Evolutionary conservation across 768 basidiomycete genomes (phyloP).

Genomic region (Suillus bovinus): DNA sequence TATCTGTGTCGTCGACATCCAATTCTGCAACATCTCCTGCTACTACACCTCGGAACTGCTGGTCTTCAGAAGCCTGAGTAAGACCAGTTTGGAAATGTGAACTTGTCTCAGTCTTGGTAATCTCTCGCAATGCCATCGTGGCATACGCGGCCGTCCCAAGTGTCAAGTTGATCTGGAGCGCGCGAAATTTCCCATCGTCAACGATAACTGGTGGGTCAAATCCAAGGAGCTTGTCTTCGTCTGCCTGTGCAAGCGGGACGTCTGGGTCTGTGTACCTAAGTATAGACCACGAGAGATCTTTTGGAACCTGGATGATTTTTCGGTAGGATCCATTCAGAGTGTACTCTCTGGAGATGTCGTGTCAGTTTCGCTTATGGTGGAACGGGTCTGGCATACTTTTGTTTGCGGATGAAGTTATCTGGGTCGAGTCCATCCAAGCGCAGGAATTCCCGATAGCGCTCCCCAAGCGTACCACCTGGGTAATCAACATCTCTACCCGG

Average conservation of each 20-base stretch:
- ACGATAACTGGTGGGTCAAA: slow-evolving; percentile 69
- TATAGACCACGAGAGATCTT: slow-evolving; percentile 77
- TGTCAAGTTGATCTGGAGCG: slow-evolving; percentile 82
- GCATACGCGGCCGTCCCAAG: slow-evolving; percentile 94
- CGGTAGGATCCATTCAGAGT: slow-evolving; percentile 92
- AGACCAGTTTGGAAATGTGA: slow-evolving; percentile 85
- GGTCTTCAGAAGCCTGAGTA: slow-evolving; percentile 79
- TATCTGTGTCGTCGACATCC: slow-evolving; percentile 20
- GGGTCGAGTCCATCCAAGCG: slow-evolving; percentile 87
- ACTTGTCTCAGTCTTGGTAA: slow-evolving; percentile 95
- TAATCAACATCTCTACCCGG: slow-evolving; percentile 94
- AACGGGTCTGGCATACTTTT: slow-evolving; percentile 58
- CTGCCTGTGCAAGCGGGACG: slow-evolving; percentile 87
- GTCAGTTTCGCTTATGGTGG: slow-evolving; percentile 11
- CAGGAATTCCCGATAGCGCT: slow-evolving; percentile 82
- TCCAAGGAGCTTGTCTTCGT: slow-evolving; percentile 89
- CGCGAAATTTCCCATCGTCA: slow-evolving; percentile 81
- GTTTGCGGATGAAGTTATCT: slow-evolving; percentile 84
- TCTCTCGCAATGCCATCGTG: slow-evolving; percentile 95
- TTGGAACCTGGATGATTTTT: slow-evolving; percentile 84
- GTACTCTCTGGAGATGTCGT: slow-evolving; percentile 66
- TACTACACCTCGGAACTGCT: slow-evolving; percentile 66
- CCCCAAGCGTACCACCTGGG: slow-evolving; percentile 85
- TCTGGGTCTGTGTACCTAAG: slow-evolving; percentile 93
- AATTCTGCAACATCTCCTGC: slow-evolving; percentile 27